Base-by-base conservation (phyloP, 2,329 filamentous ascomycete species). In the Fusarium acutatum region DNA sequence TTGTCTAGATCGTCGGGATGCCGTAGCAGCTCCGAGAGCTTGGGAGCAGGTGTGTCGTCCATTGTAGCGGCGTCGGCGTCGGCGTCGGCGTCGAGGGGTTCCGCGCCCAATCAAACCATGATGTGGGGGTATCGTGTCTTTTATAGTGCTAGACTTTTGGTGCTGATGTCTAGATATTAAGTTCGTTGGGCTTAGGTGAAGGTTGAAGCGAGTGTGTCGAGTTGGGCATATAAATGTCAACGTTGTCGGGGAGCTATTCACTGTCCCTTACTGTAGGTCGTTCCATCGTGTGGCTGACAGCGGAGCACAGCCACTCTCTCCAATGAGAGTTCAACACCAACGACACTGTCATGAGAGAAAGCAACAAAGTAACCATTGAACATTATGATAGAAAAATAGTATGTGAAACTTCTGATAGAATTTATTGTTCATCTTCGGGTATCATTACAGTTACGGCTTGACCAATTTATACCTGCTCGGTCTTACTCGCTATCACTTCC, bases 1-100 rank as follows among this genome's bases (percentile, higher is more conserved):
- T 98, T 98, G 86, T 99, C 96, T 76, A 99, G 91, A 84, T 99
- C 96, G 81, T 99, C 96, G 7, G 96, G 94, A 80, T 97, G 95
- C 79, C 95, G 94, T 76, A 99, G 91, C 71, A 98, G 90, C 86
- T 98, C 96, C 75, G 95, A 91, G 82, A 99, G 91, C 87, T 95
- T 95, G 82, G 94, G 90, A 52, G 89, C 89, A 67, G 89, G 88
- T 76, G 91, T 88, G 86, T 90, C 92, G 75, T 84, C 82, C 82
- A 84, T 84, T 58, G 69, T 76, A 73, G 71, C 64, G 60, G 72
- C 67, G 71, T 68, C 54, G 60, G 72, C 72, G 71, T 72, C 54
- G n/a, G n/a, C n/a, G n/a, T n/a, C n/a, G 68, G 57, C 71, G 74
- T 67, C 53, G 71, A 67, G 71, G 72, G 57, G 56, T 53, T 61